Evolutionary conservation across 768 basidiomycete genomes (phyloP).

Genomic region (Coprinellus micaceus): DNA sequence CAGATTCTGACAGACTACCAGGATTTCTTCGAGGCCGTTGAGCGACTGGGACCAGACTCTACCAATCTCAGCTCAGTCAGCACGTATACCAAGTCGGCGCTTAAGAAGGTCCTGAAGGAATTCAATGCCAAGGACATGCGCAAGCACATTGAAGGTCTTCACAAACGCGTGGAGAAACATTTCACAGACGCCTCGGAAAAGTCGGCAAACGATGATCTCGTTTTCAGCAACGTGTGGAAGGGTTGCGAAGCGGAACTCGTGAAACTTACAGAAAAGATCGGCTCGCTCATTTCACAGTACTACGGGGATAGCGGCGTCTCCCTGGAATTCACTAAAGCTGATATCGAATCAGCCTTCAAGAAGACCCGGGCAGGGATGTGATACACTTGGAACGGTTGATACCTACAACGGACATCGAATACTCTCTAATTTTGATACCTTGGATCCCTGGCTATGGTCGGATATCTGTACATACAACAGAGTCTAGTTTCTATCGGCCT

Average conservation of each 20-base stretch:
- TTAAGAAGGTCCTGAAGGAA: constrained; percentile 87
- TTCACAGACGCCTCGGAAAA: constrained; percentile 82
- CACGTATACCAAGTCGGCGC: constrained; percentile 67
- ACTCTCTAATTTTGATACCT: constrained; percentile 3
- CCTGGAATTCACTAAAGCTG: constrained; percentile 69
- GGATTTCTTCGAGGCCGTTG: constrained; percentile 95
- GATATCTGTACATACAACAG: too few relatives aligned
- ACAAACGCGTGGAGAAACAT: constrained; percentile 93
- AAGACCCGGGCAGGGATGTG: constrained; percentile 43
- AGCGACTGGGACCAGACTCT: constrained; percentile 75
- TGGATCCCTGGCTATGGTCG: too few relatives aligned
- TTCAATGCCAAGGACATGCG: constrained; percentile 85
- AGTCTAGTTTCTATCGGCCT: too few relatives aligned
- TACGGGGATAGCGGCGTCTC: constrained; percentile 70
- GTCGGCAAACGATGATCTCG: constrained; percentile 52
- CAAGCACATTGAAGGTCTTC: constrained; percentile 81
- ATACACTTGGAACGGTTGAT: constrained; percentile 5
- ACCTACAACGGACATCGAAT: neutral
- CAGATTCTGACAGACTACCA: constrained; percentile 24
- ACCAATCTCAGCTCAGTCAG: constrained; percentile 72
- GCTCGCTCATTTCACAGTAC: constrained; percentile 67
- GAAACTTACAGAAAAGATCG: constrained; percentile 67
- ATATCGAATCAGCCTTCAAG: constrained; percentile 78
- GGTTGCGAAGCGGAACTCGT: constrained; percentile 84
- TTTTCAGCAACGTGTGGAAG: constrained; percentile 81